Base-by-base conservation (phyloP, 2,329 filamentous ascomycete genomes). In the Ascochyta koolunga region DNA sequence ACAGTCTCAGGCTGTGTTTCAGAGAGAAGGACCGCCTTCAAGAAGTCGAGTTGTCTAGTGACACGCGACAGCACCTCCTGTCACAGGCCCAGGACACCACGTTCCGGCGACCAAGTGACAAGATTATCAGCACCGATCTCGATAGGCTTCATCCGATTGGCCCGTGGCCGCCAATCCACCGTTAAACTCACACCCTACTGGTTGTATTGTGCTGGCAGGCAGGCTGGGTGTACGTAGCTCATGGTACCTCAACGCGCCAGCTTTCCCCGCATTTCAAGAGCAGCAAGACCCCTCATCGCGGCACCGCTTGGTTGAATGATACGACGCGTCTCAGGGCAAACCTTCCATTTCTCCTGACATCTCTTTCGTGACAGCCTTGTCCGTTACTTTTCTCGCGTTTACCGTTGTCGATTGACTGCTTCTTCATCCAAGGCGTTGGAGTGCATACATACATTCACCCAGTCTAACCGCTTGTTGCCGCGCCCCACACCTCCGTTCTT, bases 211-310 rank as follows among this genome's bases (percentile, higher is more conserved):
- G 38, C 46, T 40, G 29, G 40, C 11, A 13, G 11, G 38, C 46
- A 36, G 29, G 40, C 11, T 29, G 11, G 9, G 27, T 29, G 22
- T 29, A 33, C 15, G 37, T 52, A 53, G 37, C 46, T 33, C 32
- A 43, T 43, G 50, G 32, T 54, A 48, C 44, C 44, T 45, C 27
- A 41, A 24, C 39, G 43, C 43, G 59, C 55, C 56, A 65, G 58
- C 56, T 58, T 54, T 61, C 55, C 50, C 65, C 64, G 64, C 64
- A 64, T 63, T 64, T 61, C 60, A 64, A 58, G 29, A 48, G 57
- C 54, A 56, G 41, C 54, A 41, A 43, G 54, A 60, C 64, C 64
- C 64, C 64, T 66, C 62, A 54, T 59, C 39, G 51, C 63, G 62
- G 58, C 51, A 58, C 56, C 51, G 54, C 59, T 38, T 58, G 51